Conservation (phyloP, 2,329 filamentous ascomycete species). For the Myriosclerotinia curreyana region DNA sequence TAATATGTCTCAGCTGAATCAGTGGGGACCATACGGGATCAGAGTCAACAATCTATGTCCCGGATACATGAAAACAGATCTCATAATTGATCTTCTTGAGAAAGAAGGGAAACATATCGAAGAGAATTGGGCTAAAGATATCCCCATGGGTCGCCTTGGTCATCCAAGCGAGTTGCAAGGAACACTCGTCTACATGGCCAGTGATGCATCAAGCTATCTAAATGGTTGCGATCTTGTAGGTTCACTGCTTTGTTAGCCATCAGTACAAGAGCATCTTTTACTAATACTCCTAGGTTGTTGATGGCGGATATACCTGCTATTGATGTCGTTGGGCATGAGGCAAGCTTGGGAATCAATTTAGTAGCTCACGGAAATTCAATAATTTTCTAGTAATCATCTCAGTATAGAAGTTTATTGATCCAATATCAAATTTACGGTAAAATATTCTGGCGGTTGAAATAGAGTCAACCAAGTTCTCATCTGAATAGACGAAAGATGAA, state of each 20-base stretch:
- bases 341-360: neutral
- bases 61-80: slow-evolving; percentile 48
- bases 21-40: slow-evolving; percentile 62
- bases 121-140: slow-evolving; percentile 40
- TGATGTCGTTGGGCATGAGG: slow-evolving; percentile 24
- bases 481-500: neutral
- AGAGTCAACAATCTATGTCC: slow-evolving; percentile 65
- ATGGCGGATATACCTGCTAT: slow-evolving; percentile 32
- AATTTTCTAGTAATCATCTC: neutral
- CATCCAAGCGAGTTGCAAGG: slow-evolving; percentile 43
- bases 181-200: slow-evolving; percentile 37
- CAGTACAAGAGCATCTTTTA: neutral
- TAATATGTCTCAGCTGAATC: slow-evolving; percentile 8
- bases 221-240: slow-evolving; percentile 34
- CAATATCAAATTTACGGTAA: neutral
- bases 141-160: slow-evolving; percentile 41
- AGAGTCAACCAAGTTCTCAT: neutral
- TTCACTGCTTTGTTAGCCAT: neutral
- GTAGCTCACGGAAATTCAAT: neutral
- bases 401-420: neutral
- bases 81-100: slow-evolving; percentile 38
- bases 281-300: slow-evolving; percentile 26
- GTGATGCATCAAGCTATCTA: slow-evolving; percentile 33
- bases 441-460: no score
- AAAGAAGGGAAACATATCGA: slow-evolving; percentile 42